Percentiles rank a stretch among this genome's conserved stretches.
Evolutionary conservation across 129 eudicot species (phyloP).

Genomic region (Escallonia rubra): DNA sequence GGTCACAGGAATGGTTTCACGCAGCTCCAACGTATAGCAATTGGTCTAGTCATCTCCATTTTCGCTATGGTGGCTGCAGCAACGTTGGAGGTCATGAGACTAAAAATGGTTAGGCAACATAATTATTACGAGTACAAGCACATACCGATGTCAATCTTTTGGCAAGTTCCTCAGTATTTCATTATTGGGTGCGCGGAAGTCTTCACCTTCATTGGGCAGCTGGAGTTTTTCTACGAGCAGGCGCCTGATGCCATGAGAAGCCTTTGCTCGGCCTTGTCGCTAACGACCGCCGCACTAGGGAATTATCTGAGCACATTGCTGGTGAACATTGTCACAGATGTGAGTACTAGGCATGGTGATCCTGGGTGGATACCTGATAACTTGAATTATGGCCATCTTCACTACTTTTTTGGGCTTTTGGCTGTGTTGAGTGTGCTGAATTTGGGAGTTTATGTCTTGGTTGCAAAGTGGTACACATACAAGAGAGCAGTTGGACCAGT

Average conservation of each 20-base stretch:
- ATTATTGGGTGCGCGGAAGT: conserved; percentile 67
- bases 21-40: conserved; percentile 71
- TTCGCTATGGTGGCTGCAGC: conserved; percentile 65
- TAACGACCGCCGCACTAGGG: conserved; percentile 48
- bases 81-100: conserved; percentile 39
- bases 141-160: conserved; percentile 48
- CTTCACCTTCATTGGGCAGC: conserved; percentile 52
- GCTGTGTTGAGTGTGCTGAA: conserved; percentile 44
- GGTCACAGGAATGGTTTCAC: conserved; percentile 63
- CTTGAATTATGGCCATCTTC: conserved; percentile 39
- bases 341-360: conserved; percentile 44
- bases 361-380: conserved; percentile 63
- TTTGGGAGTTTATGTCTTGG: conserved; percentile 36
- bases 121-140: conserved; percentile 35
- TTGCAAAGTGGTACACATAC: conserved; percentile 41
- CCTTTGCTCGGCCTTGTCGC: conserved; percentile 50
- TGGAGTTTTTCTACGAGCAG: conserved; percentile 57
- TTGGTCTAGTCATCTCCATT: conserved; percentile 58
- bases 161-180: conserved; percentile 65
- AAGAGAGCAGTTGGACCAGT: conserved; percentile 30
- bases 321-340: conserved; percentile 38
- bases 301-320: conserved; percentile 51
- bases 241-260: conserved; percentile 74
- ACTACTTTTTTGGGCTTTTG: conserved; percentile 49
- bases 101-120: conserved; percentile 39